A percentile compares a stretch with the other conserved stretches of the same genome.
phyloP scores from a whole-genome alignment of 805 yeast species.

The Millerago galiae region DNA sequence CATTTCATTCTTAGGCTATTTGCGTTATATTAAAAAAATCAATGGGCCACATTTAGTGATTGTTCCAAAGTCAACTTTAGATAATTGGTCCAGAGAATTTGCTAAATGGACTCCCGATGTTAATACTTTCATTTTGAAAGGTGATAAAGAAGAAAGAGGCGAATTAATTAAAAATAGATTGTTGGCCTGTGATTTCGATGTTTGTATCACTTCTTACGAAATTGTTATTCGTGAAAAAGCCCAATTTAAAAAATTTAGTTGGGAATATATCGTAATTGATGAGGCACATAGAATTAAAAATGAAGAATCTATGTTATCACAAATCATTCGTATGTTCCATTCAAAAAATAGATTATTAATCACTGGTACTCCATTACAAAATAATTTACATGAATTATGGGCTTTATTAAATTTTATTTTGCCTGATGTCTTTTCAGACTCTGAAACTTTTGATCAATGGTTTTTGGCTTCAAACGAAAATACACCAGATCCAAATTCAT shows the following conservation, averaged over 20 bases:
- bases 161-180: slow-evolving; percentile 44
- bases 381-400: slow-evolving; percentile 76
- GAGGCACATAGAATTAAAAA: slow-evolving; percentile 82
- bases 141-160: slow-evolving; percentile 64
- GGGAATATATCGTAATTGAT: slow-evolving; percentile 76
- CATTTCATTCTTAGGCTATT: slow-evolving; percentile 60
- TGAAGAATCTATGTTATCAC: slow-evolving; percentile 54
- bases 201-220: slow-evolving; percentile 57
- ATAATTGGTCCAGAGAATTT: slow-evolving; percentile 76
- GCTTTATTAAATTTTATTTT: slow-evolving; percentile 68
- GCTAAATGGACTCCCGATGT: slow-evolving; percentile 78
- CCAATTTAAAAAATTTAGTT: slow-evolving; percentile 54
- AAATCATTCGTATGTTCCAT: slow-evolving; percentile 66
- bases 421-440: slow-evolving; percentile 73
- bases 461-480: slow-evolving; percentile 34
- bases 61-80: slow-evolving; percentile 76
- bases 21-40: slow-evolving; percentile 52
- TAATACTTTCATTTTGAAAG: slow-evolving; percentile 61
- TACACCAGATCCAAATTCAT: slow-evolving; percentile 28
- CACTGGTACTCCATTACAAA: slow-evolving; percentile 80
- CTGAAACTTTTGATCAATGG: slow-evolving; percentile 73
- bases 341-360: slow-evolving; percentile 64
- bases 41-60: slow-evolving; percentile 72
- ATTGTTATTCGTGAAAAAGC: slow-evolving; percentile 72
- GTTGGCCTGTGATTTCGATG: slow-evolving; percentile 61